Evolutionary conservation across 2,329 filamentous ascomycete genomes (phyloP).

Genomic region (Camillea tinctor): DNA sequence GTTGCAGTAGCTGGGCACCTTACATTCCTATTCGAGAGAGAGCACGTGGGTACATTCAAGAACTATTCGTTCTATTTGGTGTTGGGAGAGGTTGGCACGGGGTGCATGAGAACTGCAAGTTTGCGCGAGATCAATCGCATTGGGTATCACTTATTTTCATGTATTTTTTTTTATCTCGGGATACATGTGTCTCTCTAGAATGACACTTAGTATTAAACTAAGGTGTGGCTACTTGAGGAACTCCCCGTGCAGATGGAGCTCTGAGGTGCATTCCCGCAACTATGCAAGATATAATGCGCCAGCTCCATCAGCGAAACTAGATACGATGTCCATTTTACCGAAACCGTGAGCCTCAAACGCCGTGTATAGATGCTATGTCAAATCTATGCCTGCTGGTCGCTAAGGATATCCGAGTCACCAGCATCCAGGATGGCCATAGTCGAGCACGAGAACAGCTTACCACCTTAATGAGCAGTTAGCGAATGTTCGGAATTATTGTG

Average conservation of each 20-base stretch:
- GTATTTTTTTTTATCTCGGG: conserved; percentile 14
- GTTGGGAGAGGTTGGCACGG: not conserved
- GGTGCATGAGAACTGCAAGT: not conserved
- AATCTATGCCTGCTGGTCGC: conserved; percentile 65
- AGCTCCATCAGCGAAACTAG: conserved; percentile 13
- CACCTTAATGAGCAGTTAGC: conserved; percentile 58
- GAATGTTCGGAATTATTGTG: not conserved
- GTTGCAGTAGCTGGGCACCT: not conserved
- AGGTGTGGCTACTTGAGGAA: conserved; percentile 21
- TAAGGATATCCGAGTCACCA: conserved; percentile 97
- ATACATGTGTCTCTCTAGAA: conserved; percentile 13
- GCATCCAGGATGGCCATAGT: conserved; percentile 97
- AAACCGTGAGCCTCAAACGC: conserved; percentile 31
- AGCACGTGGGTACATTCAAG: not conserved
- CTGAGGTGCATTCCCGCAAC: conserved; percentile 11
- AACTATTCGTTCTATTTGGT: not conserved
- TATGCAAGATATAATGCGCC: conserved; percentile 11
- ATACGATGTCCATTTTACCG: conserved; percentile 25
- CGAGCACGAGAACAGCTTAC: conserved; percentile 98
- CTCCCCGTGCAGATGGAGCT: conserved; percentile 10
- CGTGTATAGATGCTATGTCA: conserved; percentile 24
- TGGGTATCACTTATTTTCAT: conserved; percentile 32
- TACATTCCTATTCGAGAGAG: not conserved
- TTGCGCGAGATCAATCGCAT: conserved; percentile 12
- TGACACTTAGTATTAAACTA: conserved; percentile 22